These are phyloP conservation scores for Aureobasidium pullulans DNA, from an alignment of 2,329 filamentous ascomycete genomes.

Conservation along the genomic window DNA sequence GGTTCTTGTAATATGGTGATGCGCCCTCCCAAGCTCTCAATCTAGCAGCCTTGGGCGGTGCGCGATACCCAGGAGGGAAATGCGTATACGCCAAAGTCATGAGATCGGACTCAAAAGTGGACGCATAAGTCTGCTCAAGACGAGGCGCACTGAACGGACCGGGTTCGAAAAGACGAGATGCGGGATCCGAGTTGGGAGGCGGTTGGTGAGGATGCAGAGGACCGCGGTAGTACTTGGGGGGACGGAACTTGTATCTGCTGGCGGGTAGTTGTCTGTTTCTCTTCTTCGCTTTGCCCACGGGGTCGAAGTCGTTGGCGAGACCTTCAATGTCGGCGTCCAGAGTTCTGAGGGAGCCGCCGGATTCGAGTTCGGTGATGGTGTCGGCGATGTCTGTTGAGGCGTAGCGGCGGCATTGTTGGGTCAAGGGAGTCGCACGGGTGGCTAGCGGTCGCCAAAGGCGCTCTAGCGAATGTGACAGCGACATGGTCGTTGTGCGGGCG, in stretches of 20 bases:
- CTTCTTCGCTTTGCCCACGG: slow-evolving; percentile 37
- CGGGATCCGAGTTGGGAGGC: slow-evolving; percentile 75
- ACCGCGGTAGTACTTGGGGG: slow-evolving; percentile 90
- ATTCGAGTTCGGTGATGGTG: slow-evolving; percentile 38
- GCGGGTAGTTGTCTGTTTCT: slow-evolving; percentile 40
- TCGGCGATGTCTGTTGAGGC: slow-evolving; percentile 25
- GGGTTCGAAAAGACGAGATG: slow-evolving; percentile 79
- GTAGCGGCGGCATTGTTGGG: slow-evolving; percentile 23
- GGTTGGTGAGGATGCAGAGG: slow-evolving; percentile 89
- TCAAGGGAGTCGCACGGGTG: background rate
- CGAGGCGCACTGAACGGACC: slow-evolving; percentile 86
- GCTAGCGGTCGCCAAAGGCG: slow-evolving; percentile 5
- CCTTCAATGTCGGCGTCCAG: slow-evolving; percentile 32
- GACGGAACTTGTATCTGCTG: slow-evolving; percentile 82
- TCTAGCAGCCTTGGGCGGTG: slow-evolving; percentile 52
- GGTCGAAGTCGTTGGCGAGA: slow-evolving; percentile 37
- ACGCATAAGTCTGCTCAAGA: slow-evolving; percentile 81
- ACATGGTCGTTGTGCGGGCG: background rate
- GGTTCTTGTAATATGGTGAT: slow-evolving; percentile 90
- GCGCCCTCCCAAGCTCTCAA: slow-evolving; percentile 81
- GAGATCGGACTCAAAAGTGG: slow-evolving; percentile 78
- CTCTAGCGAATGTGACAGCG: slow-evolving; percentile 9
- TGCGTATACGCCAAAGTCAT: slow-evolving; percentile 86
- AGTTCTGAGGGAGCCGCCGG: slow-evolving; percentile 37
- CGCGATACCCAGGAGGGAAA: slow-evolving; percentile 66